phyloP scores from a whole-genome alignment of 2,329 filamentous ascomycete genomes.

The Hymenoscyphus occultus region DNA sequence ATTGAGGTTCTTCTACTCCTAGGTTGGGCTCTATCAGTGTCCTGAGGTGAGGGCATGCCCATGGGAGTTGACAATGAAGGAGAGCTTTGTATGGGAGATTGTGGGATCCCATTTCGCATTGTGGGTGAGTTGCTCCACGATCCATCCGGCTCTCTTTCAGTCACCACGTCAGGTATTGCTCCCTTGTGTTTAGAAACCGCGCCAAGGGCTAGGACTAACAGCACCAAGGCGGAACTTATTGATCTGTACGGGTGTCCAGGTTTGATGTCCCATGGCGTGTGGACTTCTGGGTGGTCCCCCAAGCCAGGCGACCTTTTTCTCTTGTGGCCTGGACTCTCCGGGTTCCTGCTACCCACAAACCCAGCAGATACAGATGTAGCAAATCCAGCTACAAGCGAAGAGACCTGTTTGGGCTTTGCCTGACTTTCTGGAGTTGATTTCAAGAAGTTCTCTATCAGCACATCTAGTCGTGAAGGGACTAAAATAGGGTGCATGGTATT shows the following conservation, averaged over 20 bases:
- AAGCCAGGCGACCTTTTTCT: slow-evolving; percentile 33
- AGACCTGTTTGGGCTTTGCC: slow-evolving; percentile 28
- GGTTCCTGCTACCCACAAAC: slow-evolving; percentile 26
- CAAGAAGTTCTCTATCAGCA: slow-evolving; percentile 35
- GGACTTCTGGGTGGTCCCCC: slow-evolving; percentile 28
- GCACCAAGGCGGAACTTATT: slow-evolving; percentile 75
- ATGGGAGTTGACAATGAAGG: slow-evolving; percentile 44
- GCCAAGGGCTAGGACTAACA: slow-evolving; percentile 81
- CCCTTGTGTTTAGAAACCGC: slow-evolving; percentile 67
- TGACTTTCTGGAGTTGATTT: slow-evolving; percentile 31
- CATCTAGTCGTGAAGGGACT: slow-evolving; percentile 49
- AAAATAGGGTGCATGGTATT: slow-evolving; percentile 65
- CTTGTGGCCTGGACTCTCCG: slow-evolving; percentile 36
- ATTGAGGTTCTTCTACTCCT: slow-evolving; percentile 49
- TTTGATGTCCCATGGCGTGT: slow-evolving; percentile 36
- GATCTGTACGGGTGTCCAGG: slow-evolving; percentile 58
- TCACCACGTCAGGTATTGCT: slow-evolving; percentile 57
- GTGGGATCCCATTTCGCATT: slow-evolving; percentile 49
- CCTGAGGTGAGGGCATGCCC: slow-evolving; percentile 51
- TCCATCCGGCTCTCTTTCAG: slow-evolving; percentile 28
- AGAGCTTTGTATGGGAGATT: slow-evolving; percentile 55
- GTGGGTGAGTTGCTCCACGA: slow-evolving; percentile 28
- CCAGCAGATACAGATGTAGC: slow-evolving; percentile 11
- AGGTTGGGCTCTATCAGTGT: slow-evolving; percentile 43
- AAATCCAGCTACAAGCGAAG: slow-evolving; percentile 21